phyloP scores from a whole-genome alignment of 345 rosid species.

The Eucalyptus grandis region DNA sequence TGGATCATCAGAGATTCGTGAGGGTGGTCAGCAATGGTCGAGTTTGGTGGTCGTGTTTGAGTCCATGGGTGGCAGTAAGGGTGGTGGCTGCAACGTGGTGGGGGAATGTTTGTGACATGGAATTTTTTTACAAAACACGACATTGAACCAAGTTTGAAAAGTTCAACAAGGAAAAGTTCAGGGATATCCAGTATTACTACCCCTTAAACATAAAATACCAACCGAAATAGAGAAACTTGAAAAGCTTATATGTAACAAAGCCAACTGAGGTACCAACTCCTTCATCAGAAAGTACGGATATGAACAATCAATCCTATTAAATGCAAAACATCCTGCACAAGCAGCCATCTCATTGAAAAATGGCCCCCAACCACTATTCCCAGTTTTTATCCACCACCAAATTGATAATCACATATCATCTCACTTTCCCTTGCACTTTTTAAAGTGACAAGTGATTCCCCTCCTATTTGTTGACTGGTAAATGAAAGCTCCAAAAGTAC shows the following conservation, averaged over 20 bases:
- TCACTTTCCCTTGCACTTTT: background rate
- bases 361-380: background rate
- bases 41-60: background rate
- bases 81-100: background rate
- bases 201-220: background rate
- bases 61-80: background rate
- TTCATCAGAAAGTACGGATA: background rate
- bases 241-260: background rate
- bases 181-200: background rate
- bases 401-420: background rate
- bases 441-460: background rate
- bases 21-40: background rate
- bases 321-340: background rate
- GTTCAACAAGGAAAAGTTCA: background rate
- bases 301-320: background rate
- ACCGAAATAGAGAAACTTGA: background rate
- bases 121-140: background rate
- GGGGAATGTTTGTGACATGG: background rate
- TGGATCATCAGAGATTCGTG: background rate
- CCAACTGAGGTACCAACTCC: background rate
- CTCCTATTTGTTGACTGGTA: background rate
- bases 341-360: background rate
- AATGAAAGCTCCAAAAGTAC: background rate
- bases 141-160: background rate
- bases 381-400: background rate